A percentile compares a stretch with the other conserved stretches of the same genome.
These are phyloP conservation scores for Kurtzmaniella fragi DNA, from an alignment of 805 yeast genomes.

Conservation along the genomic window DNA sequence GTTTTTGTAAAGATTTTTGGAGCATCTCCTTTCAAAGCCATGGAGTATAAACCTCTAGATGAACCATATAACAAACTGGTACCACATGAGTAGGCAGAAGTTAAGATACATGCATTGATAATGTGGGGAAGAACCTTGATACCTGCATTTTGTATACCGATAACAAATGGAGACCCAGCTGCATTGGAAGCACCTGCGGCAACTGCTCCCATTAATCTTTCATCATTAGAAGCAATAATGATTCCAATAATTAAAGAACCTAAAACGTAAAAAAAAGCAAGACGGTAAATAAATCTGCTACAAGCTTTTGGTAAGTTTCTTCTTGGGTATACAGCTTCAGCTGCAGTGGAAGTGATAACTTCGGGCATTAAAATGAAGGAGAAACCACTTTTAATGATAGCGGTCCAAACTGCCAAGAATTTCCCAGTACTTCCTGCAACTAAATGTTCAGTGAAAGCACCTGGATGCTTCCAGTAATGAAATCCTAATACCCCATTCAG, in stretches of 20 bases:
- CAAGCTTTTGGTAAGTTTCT: constrained; percentile 57
- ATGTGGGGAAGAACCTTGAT: constrained; percentile 68
- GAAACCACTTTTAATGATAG: constrained; percentile 55
- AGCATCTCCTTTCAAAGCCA: constrained; percentile 69
- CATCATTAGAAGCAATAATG: constrained; percentile 19
- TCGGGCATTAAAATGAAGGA: constrained; percentile 58
- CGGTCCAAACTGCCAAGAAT: constrained; percentile 59
- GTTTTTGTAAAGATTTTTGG: constrained; percentile 63
- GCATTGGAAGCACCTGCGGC: constrained; percentile 18
- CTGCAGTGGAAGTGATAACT: constrained; percentile 31
- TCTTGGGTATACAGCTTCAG: constrained; percentile 57
- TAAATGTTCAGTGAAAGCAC: constrained; percentile 14
- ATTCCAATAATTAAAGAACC: constrained; percentile 17
- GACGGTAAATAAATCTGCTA: constrained; percentile 46
- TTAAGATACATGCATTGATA: constrained; percentile 71
- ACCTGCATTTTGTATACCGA: constrained; percentile 66
- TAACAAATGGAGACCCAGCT: constrained; percentile 76
- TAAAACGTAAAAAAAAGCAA: constrained; percentile 21
- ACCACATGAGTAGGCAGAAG: constrained; percentile 80
- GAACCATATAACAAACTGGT: constrained; percentile 76
- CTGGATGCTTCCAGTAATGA: constrained; percentile 19
- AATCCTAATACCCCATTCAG: constrained; percentile 17
- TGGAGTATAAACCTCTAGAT: constrained; percentile 59
- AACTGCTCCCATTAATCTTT: constrained; percentile 11
- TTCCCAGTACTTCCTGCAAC: constrained; percentile 48